These are phyloP conservation scores for Rhodotorula taiwanensis DNA, from an alignment of 768 basidiomycete species.

Conservation along the genomic window DNA sequence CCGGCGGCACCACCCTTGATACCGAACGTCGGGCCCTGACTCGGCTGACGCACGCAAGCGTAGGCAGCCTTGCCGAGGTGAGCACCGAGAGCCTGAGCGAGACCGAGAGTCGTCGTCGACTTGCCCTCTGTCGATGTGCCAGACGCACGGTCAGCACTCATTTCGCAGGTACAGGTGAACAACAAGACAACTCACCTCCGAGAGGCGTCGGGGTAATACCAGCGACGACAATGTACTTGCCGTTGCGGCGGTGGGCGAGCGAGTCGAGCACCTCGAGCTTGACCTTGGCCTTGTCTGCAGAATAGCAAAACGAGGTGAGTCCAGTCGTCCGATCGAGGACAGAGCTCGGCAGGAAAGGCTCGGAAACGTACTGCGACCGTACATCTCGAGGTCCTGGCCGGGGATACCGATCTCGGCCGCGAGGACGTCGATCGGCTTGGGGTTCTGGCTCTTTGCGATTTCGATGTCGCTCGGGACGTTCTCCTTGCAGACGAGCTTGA, in stretches of 20 bases:
- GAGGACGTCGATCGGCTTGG: constrained; percentile 77
- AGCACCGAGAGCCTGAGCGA: constrained; percentile 92
- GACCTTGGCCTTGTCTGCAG: constrained; percentile 62
- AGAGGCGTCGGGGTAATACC: constrained; percentile 48
- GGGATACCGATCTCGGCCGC: constrained; percentile 81
- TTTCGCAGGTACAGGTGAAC: background rate
- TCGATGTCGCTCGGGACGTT: constrained; percentile 95
- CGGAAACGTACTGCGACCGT: constrained; percentile 75
- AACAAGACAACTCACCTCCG: background rate
- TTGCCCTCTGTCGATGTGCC: constrained; percentile 82
- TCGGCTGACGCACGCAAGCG: constrained; percentile 94
- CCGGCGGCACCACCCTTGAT: constrained; percentile 99
- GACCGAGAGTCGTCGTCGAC: constrained; percentile 93
- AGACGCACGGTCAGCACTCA: constrained; percentile 84
- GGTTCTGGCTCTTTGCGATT: constrained; percentile 88
- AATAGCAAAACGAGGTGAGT: background rate
- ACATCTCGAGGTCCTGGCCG: constrained; percentile 80
- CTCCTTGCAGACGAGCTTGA: constrained; percentile 68
- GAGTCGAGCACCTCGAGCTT: constrained; percentile 81
- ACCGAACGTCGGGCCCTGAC: constrained; percentile 97
- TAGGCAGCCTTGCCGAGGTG: constrained; percentile 87
- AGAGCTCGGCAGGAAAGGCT: background rate
- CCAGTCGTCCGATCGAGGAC: background rate
- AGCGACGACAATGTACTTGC: constrained; percentile 92
- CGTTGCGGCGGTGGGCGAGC: constrained; percentile 67